phyloP scores from a whole-genome alignment of 441 rosid species.

The Raphanus hybrid region DNA sequence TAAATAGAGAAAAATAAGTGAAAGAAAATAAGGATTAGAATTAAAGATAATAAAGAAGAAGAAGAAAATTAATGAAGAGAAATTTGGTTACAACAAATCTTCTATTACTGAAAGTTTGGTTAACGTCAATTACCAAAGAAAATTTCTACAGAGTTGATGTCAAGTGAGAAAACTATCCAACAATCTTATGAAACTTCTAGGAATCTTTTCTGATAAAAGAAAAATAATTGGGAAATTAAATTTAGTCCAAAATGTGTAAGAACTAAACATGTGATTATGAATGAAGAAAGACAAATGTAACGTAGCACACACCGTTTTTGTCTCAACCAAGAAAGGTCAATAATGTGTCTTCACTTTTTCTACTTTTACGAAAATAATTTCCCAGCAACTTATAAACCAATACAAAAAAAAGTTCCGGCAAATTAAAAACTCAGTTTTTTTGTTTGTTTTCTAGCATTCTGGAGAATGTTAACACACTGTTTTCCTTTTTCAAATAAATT shows the following conservation, averaged over 20 bases:
- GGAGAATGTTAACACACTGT: conserved; percentile 4
- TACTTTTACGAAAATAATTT: conserved; percentile 26
- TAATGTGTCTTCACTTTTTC: conserved; percentile 21
- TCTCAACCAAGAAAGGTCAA: conserved; percentile 35
- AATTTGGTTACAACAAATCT: conserved; percentile 27
- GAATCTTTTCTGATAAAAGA: background rate
- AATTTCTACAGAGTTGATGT: conserved; percentile 13
- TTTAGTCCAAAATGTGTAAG: conserved; percentile 22
- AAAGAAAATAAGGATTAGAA: background rate
- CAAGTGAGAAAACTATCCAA: conserved; percentile 21
- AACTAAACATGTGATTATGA: conserved; percentile 20
- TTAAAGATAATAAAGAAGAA: background rate
- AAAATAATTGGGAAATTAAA: background rate
- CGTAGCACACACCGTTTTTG: conserved; percentile 31
- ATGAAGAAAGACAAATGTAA: conserved; percentile 16
- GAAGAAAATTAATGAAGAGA: background rate
- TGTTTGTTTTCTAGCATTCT: conserved; percentile 2
- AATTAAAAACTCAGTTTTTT: background rate
- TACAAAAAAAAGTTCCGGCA: background rate
- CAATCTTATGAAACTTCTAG: conserved; percentile 10
- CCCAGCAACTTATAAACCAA: conserved; percentile 9
- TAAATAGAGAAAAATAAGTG: background rate
- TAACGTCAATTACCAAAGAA: conserved; percentile 29
- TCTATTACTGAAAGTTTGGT: conserved; percentile 30
- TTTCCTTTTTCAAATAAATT: conserved; percentile 22